Evolutionary conservation across 2,329 filamentous ascomycete species (phyloP), one percentile per base, ranked within the genome.

Genomic region (Hymenoscyphus infarciens): DNA sequence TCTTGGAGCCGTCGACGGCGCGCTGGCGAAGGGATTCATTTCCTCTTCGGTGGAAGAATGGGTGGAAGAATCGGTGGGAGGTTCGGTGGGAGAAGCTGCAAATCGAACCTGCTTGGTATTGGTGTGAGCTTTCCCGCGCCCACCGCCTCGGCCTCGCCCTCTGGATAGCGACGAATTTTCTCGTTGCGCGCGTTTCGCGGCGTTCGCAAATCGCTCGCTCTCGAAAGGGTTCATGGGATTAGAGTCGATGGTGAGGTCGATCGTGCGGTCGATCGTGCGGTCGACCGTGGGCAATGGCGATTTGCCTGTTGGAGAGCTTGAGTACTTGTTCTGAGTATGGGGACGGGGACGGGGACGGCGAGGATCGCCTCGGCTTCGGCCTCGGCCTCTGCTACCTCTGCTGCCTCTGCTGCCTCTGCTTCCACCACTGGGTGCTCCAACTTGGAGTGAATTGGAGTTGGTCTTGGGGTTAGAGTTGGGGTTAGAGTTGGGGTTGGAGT

Each of bases 141-240:
- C 69, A 52, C 10, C 63, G 25, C 64, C 61, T 3, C 70, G 13
- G 35, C 35, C 69, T 64, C 69, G 60, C 22, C 61, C 63, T 45
- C 66, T 72, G 42, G 53, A 56, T 56, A 63, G 64, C 39, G 62
- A 63, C 29, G 63, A 65, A 38, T 63, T 69, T 56, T 69, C 67
- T 60, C 68, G 61, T 52, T 71, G 68, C 54, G 67, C 63, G 42
- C 73, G 68, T 62, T 73, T 74, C 27, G 73, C 68, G 39, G 72
- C 72, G 71, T 74, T 74, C 64, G 73, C 69, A 55, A 68, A 64
- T 64, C 72, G 69, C 38, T 73, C 72, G 62, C 64, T 53, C 59
- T 73, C 71, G 67, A 73, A 74, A 31, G 66, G 56, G 59, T 71
- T 68, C 22, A 67, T 35, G 16, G 63, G 13, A 35, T 10, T 35